Percentiles rank a stretch among this genome's conserved stretches.
Conservation (phyloP, 2,329 filamentous ascomycete genomes). For the Diaporthe amygdali region DNA sequence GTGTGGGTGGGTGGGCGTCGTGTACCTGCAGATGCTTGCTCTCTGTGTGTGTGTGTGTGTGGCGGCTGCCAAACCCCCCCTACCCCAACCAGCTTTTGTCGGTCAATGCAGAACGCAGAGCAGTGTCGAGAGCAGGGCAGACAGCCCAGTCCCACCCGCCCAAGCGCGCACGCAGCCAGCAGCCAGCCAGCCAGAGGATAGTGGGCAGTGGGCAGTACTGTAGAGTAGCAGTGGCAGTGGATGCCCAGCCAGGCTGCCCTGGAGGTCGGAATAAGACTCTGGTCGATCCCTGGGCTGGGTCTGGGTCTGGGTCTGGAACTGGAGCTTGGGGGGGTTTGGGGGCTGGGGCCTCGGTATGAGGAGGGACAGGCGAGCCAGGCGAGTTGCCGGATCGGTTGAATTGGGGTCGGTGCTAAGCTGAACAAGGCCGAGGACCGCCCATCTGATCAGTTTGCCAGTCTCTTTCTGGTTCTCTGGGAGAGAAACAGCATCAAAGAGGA, state of each 20-base stretch:
- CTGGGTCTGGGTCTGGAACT: no score
- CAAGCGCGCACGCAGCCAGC: neutral
- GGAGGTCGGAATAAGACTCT: neutral
- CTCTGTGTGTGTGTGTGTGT: neutral
- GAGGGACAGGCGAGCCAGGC: no score
- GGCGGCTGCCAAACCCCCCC: neutral
- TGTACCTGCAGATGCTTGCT: neutral
- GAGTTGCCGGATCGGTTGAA: no score
- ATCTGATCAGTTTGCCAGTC: neutral
- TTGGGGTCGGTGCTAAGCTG: neutral
- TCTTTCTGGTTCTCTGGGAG: neutral
- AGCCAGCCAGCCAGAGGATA: neutral
- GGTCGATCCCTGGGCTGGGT: neutral
- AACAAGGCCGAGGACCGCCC: neutral
- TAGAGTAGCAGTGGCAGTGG: neutral
- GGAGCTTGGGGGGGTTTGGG: neutral
- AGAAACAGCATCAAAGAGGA: neutral
- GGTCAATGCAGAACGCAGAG: constrained; percentile 1
- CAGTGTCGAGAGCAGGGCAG: neutral
- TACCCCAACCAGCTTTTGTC: neutral
- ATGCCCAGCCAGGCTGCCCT: neutral
- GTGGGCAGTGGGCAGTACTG: no score
- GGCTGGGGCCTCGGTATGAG: neutral
- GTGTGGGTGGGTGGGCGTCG: neutral
- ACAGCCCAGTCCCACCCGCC: neutral